Evolutionary conservation across 352 stramenopile genomes (phyloP).

Genomic region (Thraustochytrium striatum): DNA sequence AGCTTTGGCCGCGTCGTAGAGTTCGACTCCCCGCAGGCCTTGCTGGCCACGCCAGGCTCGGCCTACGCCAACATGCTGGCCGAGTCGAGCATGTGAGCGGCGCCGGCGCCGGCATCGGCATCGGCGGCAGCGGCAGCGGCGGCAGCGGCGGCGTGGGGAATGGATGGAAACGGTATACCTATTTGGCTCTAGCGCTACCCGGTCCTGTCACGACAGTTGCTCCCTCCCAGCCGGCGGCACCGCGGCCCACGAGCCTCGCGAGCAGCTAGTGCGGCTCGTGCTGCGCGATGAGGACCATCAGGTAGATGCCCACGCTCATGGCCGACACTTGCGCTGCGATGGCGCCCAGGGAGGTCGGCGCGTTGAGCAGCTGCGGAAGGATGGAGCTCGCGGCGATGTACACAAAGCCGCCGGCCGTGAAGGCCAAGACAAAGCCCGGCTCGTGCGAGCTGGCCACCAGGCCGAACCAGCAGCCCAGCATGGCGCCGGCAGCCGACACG

Average conservation of each 20-base stretch:
- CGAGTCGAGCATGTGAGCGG: too few relatives aligned
- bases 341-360: slow-evolving; percentile 65
- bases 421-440: slow-evolving; percentile 69
- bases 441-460: slow-evolving; percentile 62
- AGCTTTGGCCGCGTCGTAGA: slow-evolving; percentile 84
- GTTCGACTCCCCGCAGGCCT: slow-evolving; percentile 51
- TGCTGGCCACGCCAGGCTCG: not conserved
- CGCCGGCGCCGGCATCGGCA: too few relatives aligned
- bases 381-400: slow-evolving; percentile 76
- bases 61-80: not conserved
- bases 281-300: slow-evolving; percentile 72
- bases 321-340: slow-evolving; percentile 64
- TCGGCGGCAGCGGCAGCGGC: too few relatives aligned
- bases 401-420: slow-evolving; percentile 76
- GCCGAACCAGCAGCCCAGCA: slow-evolving; percentile 58
- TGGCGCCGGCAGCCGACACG: slow-evolving; percentile 68
- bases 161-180: too few relatives aligned
- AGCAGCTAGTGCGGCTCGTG: slow-evolving; percentile 58
- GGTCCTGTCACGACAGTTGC: too few relatives aligned
- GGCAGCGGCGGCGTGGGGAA: too few relatives aligned
- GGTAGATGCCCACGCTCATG: slow-evolving; percentile 56
- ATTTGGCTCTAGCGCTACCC: too few relatives aligned
- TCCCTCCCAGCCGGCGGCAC: too few relatives aligned
- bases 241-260: too few relatives aligned
- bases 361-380: slow-evolving; percentile 72